A percentile compares a stretch with the other conserved stretches of the same genome.
Conservation (phyloP, 1,284 basidiomycete species). For the Trichosporon coremiiforme region DNA sequence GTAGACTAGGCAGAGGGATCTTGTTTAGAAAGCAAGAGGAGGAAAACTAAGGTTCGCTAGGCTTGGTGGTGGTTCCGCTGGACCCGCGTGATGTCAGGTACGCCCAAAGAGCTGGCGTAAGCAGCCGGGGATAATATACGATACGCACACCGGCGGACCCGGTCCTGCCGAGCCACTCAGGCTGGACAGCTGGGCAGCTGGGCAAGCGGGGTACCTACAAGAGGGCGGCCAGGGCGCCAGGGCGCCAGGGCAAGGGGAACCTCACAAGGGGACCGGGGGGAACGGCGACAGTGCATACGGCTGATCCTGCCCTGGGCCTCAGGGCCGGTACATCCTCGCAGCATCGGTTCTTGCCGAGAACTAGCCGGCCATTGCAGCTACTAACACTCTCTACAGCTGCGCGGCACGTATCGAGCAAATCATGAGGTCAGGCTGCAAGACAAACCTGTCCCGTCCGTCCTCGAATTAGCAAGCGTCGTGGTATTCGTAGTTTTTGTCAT, state of each 20-base stretch:
- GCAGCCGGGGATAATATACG: constrained; percentile 2
- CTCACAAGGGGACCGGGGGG: too few species aligned
- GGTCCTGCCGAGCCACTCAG: too few species aligned
- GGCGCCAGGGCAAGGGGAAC: too few species aligned
- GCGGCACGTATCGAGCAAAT: background rate
- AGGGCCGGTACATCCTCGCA: background rate
- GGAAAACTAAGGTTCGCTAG: too few species aligned
- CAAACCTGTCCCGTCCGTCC: background rate
- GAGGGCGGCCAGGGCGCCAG: too few species aligned
- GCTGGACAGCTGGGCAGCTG: too few species aligned
- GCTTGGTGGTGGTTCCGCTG: background rate
- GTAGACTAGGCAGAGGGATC: too few species aligned
- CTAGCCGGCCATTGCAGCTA: too few species aligned
- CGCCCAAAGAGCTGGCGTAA: background rate
- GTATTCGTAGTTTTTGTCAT: background rate
- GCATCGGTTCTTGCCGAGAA: background rate
- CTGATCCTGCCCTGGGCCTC: background rate
- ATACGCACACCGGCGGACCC: background rate
- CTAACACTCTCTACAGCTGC: too few species aligned
- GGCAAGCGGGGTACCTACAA: too few species aligned
- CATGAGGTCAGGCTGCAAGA: too few species aligned
- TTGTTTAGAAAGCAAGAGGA: too few species aligned
- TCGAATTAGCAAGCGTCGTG: background rate
- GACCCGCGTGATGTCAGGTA: background rate
- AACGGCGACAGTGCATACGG: background rate